Evolutionary conservation across 495 filamentous ascomycete species (phyloP).

Genomic region (Bacidia rubella): DNA sequence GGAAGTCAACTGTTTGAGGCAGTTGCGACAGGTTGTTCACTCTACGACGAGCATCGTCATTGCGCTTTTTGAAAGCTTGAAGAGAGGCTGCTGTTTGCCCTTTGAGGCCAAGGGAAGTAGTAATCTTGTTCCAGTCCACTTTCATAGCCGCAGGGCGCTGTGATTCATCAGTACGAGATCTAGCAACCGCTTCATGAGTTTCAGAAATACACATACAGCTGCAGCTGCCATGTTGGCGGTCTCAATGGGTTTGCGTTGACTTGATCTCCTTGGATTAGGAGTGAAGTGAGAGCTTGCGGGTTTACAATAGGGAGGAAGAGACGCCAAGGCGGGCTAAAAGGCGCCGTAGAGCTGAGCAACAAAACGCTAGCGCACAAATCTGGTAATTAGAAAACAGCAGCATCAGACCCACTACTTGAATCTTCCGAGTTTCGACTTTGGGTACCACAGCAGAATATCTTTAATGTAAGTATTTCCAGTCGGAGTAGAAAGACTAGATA

Average conservation of each 20-base stretch:
- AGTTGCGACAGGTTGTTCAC: constrained; percentile 63
- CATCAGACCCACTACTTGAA: neutral
- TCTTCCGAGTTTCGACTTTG: neutral
- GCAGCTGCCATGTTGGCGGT: constrained; percentile 64
- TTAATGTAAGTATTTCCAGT: no score
- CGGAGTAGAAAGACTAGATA: no score
- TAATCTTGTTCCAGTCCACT: constrained; percentile 94
- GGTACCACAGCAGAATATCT: no score
- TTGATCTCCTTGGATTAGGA: neutral
- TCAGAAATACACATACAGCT: constrained; percentile 35
- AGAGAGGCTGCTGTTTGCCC: constrained; percentile 84
- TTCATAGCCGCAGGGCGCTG: constrained; percentile 97
- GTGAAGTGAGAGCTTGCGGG: no score
- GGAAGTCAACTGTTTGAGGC: constrained; percentile 78
- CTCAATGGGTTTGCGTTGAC: constrained; percentile 8
- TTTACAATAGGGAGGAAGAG: constrained; percentile 28
- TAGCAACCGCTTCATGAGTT: no score
- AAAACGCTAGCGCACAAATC: neutral
- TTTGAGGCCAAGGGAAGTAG: constrained; percentile 83
- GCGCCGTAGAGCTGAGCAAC: constrained; percentile 1
- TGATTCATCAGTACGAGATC: constrained; percentile 20
- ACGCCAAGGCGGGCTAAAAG: constrained; percentile 21
- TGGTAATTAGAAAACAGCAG: neutral
- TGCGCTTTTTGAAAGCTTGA: constrained; percentile 96
- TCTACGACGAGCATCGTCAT: constrained; percentile 95